phyloP scores from a whole-genome alignment of 2,329 filamentous ascomycete species.

The Dactylonectria macrodidyma region DNA sequence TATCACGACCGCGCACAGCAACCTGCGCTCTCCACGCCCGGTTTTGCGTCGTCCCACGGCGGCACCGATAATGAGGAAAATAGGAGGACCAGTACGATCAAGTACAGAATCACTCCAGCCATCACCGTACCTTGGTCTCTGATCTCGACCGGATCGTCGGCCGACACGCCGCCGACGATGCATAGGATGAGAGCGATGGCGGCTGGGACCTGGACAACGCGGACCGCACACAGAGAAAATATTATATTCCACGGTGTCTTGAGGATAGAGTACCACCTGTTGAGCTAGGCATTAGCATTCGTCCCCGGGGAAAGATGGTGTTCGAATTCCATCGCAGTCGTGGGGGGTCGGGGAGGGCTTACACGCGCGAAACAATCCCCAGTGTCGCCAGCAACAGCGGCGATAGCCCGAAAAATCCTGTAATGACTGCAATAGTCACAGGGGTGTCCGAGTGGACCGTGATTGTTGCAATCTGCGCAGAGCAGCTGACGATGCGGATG shows the following conservation, averaged over 20 bases:
- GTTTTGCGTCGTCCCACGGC: neutral
- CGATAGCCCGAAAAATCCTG: conserved; percentile 13
- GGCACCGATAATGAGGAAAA: conserved; percentile 2
- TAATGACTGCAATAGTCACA: conserved; percentile 2
- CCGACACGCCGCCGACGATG: conserved; percentile 12
- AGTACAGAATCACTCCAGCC: conserved; percentile 9
- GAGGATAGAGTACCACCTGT: conserved; percentile 16
- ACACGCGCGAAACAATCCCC: conserved; percentile 26
- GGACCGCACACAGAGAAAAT: conserved; percentile 4
- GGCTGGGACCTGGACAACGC: conserved; percentile 14
- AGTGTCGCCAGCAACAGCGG: conserved; percentile 19
- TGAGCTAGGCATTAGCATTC: neutral
- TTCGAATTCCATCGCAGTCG: neutral
- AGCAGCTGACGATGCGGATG: conserved; percentile 15
- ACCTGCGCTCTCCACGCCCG: neutral
- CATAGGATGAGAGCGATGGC: conserved; percentile 20
- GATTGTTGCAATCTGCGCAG: conserved; percentile 20
- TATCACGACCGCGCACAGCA: conserved; percentile 1
- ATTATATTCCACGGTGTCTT: conserved; percentile 11
- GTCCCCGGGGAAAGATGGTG: neutral
- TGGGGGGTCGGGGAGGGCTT: neutral
- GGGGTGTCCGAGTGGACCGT: conserved; percentile 1
- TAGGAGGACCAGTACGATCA: conserved; percentile 7
- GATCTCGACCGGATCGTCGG: conserved; percentile 4
- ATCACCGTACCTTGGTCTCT: conserved; percentile 3